Percentiles rank a stretch among this genome's conserved stretches.
Conservation (phyloP, 1,139 yeast species). For the Saccharomyces hybrid region DNA sequence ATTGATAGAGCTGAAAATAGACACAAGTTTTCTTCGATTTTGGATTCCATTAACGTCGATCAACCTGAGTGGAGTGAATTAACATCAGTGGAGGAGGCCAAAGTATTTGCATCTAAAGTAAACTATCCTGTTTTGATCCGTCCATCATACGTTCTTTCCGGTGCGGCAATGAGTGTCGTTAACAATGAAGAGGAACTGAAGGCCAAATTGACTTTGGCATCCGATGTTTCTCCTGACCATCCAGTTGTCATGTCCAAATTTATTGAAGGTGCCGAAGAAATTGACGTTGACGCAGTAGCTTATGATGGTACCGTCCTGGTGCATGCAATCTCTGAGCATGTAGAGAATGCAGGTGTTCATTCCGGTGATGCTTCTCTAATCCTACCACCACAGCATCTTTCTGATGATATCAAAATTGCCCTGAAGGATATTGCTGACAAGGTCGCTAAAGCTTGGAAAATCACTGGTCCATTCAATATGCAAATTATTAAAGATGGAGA, state of each 20-base stretch:
- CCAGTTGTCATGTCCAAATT: constrained; percentile 97
- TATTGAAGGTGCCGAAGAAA: constrained; percentile 92
- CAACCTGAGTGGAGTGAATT: constrained; percentile 98
- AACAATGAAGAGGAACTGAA: constrained; percentile 71
- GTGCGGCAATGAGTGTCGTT: constrained; percentile 98
- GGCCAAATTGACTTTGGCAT: constrained; percentile 73
- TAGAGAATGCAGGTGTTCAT: constrained; percentile 97
- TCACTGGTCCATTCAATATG: constrained; percentile 98
- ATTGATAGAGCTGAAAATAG: constrained; percentile 98
- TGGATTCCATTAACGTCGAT: constrained; percentile 86
- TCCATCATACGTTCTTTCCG: constrained; percentile 94
- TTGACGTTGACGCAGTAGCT: constrained; percentile 96
- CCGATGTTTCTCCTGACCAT: constrained; percentile 88
- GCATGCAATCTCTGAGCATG: constrained; percentile 96
- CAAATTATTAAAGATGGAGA: constrained; percentile 76
- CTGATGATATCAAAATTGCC: constrained; percentile 51
- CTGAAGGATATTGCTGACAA: constrained; percentile 79
- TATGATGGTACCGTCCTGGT: constrained; percentile 77
- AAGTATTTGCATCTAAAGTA: constrained; percentile 73
- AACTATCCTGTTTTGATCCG: constrained; percentile 95
- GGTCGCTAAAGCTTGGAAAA: constrained; percentile 90
- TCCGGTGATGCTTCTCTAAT: constrained; percentile 97
- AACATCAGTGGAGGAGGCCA: constrained; percentile 79
- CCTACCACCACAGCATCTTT: constrained; percentile 77
- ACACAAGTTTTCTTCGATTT: constrained; percentile 90